phyloP scores from a whole-genome alignment of 2,329 filamentous ascomycete species.

The Sarocladium strictum region DNA sequence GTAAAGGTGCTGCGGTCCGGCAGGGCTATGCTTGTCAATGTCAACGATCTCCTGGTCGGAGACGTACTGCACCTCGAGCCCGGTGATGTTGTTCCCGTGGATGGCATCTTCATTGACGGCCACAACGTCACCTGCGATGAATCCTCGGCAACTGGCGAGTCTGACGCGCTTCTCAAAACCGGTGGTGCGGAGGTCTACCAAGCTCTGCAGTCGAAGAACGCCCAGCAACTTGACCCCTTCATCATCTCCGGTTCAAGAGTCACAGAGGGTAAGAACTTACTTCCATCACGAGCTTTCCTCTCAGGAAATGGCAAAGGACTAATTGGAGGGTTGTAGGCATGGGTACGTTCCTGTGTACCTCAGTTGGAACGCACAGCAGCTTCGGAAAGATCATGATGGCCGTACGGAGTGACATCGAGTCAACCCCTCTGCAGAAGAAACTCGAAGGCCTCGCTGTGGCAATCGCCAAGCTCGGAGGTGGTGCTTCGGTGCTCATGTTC shows the following conservation, averaged over 20 bases:
- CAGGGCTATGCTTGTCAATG: slow-evolving; percentile 55
- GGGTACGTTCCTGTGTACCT: slow-evolving; percentile 49
- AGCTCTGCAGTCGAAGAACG: slow-evolving; percentile 41
- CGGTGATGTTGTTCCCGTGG: slow-evolving; percentile 64
- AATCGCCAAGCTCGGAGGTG: slow-evolving; percentile 45
- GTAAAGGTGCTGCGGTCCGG: slow-evolving; percentile 64
- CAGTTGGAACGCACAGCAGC: slow-evolving; percentile 48
- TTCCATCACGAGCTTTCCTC: no score
- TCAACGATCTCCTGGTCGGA: slow-evolving; percentile 63
- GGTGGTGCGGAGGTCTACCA: slow-evolving; percentile 52
- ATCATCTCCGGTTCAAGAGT: slow-evolving; percentile 53
- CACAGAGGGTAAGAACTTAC: slow-evolving; percentile 34
- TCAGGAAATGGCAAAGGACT: no score
- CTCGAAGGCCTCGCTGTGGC: slow-evolving; percentile 31
- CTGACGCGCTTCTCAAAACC: slow-evolving; percentile 64
- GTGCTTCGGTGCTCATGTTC: slow-evolving; percentile 67
- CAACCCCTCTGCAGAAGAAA: slow-evolving; percentile 50
- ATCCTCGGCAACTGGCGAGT: slow-evolving; percentile 68
- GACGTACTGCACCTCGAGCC: slow-evolving; percentile 65
- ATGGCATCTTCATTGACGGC: slow-evolving; percentile 60
- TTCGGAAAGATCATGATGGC: slow-evolving; percentile 52
- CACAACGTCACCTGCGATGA: slow-evolving; percentile 58
- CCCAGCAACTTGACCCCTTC: slow-evolving; percentile 56
- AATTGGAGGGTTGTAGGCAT: no score
- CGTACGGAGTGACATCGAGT: slow-evolving; percentile 42